Conservation (phyloP, 1,139 yeast genomes). For the Suhomyces ambrosiae region DNA sequence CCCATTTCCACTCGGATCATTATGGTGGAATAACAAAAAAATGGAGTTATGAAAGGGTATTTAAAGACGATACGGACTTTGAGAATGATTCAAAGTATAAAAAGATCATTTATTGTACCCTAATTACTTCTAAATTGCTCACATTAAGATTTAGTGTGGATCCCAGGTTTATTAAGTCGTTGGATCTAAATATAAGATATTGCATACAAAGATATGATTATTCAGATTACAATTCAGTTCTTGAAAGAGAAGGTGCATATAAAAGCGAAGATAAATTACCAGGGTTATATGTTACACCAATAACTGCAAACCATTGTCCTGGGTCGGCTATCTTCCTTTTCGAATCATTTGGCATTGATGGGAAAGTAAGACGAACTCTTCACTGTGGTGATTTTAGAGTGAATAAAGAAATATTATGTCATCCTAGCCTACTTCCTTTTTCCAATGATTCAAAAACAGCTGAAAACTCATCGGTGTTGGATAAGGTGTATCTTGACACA, state of each 20-base stretch:
- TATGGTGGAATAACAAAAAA: slow-evolving; percentile 80
- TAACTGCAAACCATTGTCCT: slow-evolving; percentile 95
- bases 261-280: slow-evolving; percentile 23
- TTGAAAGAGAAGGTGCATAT: slow-evolving; percentile 4
- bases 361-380: slow-evolving; percentile 40
- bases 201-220: slow-evolving; percentile 23
- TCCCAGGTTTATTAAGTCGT: slow-evolving; percentile 49
- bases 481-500: slow-evolving; percentile 78
- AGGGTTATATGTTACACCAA: slow-evolving; percentile 58
- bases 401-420: slow-evolving; percentile 43
- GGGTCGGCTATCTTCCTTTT: slow-evolving; percentile 85
- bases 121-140: slow-evolving; percentile 63
- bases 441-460: slow-evolving; percentile 24
- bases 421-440: slow-evolving; percentile 33
- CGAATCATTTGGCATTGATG: slow-evolving; percentile 46
- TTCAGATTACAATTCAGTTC: background rate
- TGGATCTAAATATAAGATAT: slow-evolving; percentile 48
- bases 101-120: slow-evolving; percentile 65
- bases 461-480: slow-evolving; percentile 24
- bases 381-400: slow-evolving; percentile 97
- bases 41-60: slow-evolving; percentile 60
- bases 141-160: slow-evolving; percentile 56
- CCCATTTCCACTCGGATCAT: slow-evolving; percentile 94
- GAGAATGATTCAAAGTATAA: slow-evolving; percentile 44
- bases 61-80: slow-evolving; percentile 31